Evolutionary conservation across 2,329 filamentous ascomycete genomes (phyloP), one percentile per base, ranked within the genome.

Genomic region (Talaromyces piceae): DNA sequence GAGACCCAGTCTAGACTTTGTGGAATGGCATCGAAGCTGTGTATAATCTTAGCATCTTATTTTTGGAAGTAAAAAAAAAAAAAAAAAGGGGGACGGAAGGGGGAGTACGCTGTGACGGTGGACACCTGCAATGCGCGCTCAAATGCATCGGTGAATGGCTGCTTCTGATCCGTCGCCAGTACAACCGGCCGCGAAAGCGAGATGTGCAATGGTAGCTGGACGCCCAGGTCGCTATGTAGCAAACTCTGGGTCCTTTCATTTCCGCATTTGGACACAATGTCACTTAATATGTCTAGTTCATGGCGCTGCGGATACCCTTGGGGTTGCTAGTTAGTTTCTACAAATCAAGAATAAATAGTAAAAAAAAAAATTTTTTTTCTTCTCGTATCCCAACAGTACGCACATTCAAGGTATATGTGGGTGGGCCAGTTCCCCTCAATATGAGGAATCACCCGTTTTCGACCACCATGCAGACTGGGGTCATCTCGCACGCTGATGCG

Each of bases 351-450:
- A n/a, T n/a, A 2, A 6, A n/a, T n/a, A 16, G 30, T n/a, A 31
- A 5, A n/a, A 31, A 37, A 18, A 7, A 16, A 16, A 33, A n/a
- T 33, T 1, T 18, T 18, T 18, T 37, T n/a, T n/a, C n/a, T n/a
- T n/a, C 11, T 37, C 53, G 45, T 37, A 31, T 11, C 51, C 12
- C 16, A 47, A 50, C 5, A 7, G 11, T 25, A 74, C 83, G 71
- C 77, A 94, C 93, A 98, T 73, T 97, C 91, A 51, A 95, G 76
- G 67, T 95, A 97, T 43, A 97, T 66, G 69, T 97, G 91, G 28
- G 84, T 89, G 1, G 91, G 89, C 93, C 93, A 98, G 67, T 90
- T 88, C 54, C 93, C 93, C 53, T 83, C 81, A 23, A 91, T 76
- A 69, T 98, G 93, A 22, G 91, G 91, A 45, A 83, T 87, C 52